Base-by-base conservation (phyloP, 768 basidiomycete species). In the Dictyophora rubrovolvata region DNA sequence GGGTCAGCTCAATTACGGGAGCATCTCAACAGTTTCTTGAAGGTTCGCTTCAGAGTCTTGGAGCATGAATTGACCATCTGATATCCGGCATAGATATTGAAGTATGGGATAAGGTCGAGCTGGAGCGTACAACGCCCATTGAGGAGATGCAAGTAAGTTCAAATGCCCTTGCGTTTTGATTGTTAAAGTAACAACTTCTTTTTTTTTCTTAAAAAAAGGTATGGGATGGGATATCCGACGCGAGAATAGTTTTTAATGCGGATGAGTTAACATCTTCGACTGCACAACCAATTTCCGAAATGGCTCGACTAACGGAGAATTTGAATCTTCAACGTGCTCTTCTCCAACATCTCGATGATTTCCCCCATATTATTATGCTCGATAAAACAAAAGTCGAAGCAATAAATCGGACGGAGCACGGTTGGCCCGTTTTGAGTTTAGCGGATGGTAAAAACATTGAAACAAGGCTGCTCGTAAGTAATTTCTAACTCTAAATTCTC, bases 241-340 rank as follows among this genome's bases (percentile, higher is more conserved):
- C 92, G 8, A 79, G 89, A 16, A 85, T 93, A 54, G 74, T 75
- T 7, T 94, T 94, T 66, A 75, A 78, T 46, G 76, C 86, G 0
- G 72, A 79, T 1, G 79, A 83, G 20, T 60, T 82, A 20, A 16
- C 49, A n/a, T 42, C 51, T 11, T 64, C 18, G 55, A 59, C 62
- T 66, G 69, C 60, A 74, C 70, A 59, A 65, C 21, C 63, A 55
- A 34, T 33, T 33, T 60, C 1, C 66, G 61, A 69, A 34, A 91
- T 98, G 87, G 84, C 93, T 16, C 83, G 82, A 21, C 74, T 98
- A 66, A 92, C 86, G 0, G 96, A 99, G 71, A 97, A 94, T 66
- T 74, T 93, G 49, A 98, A 98, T 67, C 77, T 99, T 1, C 96
- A 98, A 71, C 82, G 86, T 1, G 93, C 81, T 1, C 80, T 94